These are phyloP conservation scores for Cladophialophora bantiana DNA, from an alignment of 2,329 filamentous ascomycete species.

Conservation along the genomic window DNA sequence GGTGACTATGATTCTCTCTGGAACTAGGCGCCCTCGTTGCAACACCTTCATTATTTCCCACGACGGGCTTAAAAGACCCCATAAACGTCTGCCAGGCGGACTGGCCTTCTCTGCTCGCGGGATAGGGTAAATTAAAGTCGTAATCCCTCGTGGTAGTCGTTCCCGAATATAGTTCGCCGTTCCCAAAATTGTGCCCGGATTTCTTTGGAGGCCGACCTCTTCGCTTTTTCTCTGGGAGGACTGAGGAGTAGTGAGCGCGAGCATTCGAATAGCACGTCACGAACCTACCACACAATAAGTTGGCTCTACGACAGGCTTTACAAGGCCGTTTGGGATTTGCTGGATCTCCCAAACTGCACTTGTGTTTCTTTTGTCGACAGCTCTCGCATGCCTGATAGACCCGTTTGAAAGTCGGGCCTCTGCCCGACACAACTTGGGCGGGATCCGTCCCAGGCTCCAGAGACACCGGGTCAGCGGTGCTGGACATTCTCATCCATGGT, in stretches of 20 bases:
- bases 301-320: constrained; percentile 28
- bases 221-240: constrained; percentile 21
- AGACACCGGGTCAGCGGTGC: constrained; percentile 1
- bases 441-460: not conserved
- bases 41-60: constrained; percentile 11
- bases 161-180: not conserved
- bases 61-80: constrained; percentile 16
- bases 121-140: constrained; percentile 8
- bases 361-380: constrained; percentile 41
- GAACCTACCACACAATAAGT: constrained; percentile 20
- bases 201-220: constrained; percentile 28
- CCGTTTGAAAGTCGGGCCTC: constrained; percentile 19
- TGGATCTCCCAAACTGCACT: constrained; percentile 35
- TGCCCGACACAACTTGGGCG: not conserved
- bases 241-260: constrained; percentile 9
- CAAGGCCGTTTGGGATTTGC: constrained; percentile 23
- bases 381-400: constrained; percentile 42
- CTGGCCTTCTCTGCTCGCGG: not conserved
- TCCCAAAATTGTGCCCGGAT: not conserved
- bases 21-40: not conserved
- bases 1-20: not conserved
- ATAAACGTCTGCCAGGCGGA: constrained; percentile 13
- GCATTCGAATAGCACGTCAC: not conserved
- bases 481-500: constrained; percentile 12
- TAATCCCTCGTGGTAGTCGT: constrained; percentile 1